Percentiles rank a stretch among this genome's conserved stretches.
These are phyloP conservation scores for Fusarium sp. DNA, from an alignment of 2,329 filamentous ascomycete genomes.

Conservation along the genomic window DNA sequence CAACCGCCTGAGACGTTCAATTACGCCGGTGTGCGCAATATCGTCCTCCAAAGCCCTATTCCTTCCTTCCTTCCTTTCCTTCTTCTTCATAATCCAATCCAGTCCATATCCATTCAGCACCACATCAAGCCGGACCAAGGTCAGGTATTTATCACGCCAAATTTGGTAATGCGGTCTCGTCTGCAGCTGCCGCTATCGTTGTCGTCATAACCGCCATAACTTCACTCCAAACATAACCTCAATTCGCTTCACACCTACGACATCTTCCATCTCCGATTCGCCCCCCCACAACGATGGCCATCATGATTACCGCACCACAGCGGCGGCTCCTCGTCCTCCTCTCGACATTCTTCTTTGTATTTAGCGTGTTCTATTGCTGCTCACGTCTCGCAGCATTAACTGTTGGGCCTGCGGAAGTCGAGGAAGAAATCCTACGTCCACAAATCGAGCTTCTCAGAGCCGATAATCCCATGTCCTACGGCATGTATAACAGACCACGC, in stretches of 20 bases:
- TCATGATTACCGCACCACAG: conserved; percentile 47
- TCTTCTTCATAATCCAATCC: not conserved
- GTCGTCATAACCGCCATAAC: conserved; percentile 40
- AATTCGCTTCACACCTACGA: conserved; percentile 6
- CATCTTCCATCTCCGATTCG: conserved; percentile 13
- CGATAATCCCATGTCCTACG: conserved; percentile 58
- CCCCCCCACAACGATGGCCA: conserved; percentile 31
- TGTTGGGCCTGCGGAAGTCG: conserved; percentile 22
- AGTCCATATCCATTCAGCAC: not conserved
- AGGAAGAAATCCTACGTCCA: conserved; percentile 13
- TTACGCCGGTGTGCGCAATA: conserved; percentile 3
- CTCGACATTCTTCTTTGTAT: conserved; percentile 52
- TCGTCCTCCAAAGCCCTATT: conserved; percentile 9
- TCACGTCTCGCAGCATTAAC: conserved; percentile 51
- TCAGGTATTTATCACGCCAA: not conserved
- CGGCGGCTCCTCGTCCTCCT: conserved; percentile 51
- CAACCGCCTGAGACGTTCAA: conserved; percentile 7
- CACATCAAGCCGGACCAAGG: not conserved
- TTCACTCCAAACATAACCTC: conserved; percentile 1
- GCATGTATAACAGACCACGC: conserved; percentile 55
- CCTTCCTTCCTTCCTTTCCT: too few species aligned
- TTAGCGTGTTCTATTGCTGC: conserved; percentile 53
- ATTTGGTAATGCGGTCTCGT: conserved; percentile 21
- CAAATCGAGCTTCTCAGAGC: conserved; percentile 45
- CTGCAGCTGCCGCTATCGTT: conserved; percentile 12